A percentile compares a stretch with the other conserved stretches of the same genome.
phyloP scores from a whole-genome alignment of 2,329 filamentous ascomycete species.

The Aspergillus quadricinctus region DNA sequence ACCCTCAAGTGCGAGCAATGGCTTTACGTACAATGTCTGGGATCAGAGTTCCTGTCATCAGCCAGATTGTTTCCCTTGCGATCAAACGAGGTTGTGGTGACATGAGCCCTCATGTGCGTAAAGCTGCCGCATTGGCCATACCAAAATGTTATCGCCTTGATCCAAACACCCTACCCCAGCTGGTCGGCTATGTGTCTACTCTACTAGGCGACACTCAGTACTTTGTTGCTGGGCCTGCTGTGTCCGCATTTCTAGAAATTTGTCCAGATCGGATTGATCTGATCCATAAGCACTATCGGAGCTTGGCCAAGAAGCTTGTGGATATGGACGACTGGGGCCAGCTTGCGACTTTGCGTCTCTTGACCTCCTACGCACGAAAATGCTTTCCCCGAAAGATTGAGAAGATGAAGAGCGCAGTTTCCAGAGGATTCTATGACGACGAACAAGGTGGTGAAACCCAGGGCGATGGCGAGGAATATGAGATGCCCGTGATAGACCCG shows the following conservation, averaged over 20 bases:
- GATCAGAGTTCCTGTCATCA: slow-evolving; percentile 95
- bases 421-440: slow-evolving; percentile 79
- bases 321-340: slow-evolving; percentile 99
- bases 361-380: slow-evolving; percentile 78
- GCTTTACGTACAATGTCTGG: slow-evolving; percentile 95
- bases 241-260: slow-evolving; percentile 81
- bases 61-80: slow-evolving; percentile 90
- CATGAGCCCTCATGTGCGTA: slow-evolving; percentile 91
- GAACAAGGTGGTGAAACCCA: slow-evolving; percentile 46
- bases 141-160: slow-evolving; percentile 94
- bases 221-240: slow-evolving; percentile 91
- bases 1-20: slow-evolving; percentile 84
- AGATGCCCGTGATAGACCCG: slow-evolving; percentile 63
- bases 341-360: slow-evolving; percentile 72
- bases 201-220: slow-evolving; percentile 89
- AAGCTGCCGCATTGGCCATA: slow-evolving; percentile 87
- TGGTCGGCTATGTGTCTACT: slow-evolving; percentile 74
- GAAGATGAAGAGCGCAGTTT: slow-evolving; percentile 53
- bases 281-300: slow-evolving; percentile 84
- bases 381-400: slow-evolving; percentile 74
- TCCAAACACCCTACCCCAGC: slow-evolving; percentile 74
- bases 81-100: slow-evolving; percentile 92
- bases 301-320: slow-evolving; percentile 80
- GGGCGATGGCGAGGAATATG: slow-evolving; percentile 47
- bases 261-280: slow-evolving; percentile 85